Percentiles rank a stretch among this genome's conserved stretches.
Conservation (phyloP, 345 rosid genomes). For the Syzygium oleosum region DNA sequence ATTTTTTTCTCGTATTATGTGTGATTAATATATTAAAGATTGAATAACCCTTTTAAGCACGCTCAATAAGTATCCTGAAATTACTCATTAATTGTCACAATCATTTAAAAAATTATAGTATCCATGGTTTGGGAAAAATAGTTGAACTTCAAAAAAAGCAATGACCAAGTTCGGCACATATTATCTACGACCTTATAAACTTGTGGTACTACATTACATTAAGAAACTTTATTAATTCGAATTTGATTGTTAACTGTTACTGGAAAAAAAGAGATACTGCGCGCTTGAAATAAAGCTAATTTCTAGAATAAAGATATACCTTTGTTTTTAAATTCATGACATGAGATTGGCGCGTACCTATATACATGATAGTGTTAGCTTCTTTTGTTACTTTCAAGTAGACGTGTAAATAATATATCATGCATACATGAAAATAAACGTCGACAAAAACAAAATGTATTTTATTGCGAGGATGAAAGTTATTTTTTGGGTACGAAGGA, state of each 20-base stretch:
- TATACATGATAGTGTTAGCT: neutral
- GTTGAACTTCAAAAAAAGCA: too few species aligned
- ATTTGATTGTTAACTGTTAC: neutral
- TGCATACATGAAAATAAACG: neutral
- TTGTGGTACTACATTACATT: neutral
- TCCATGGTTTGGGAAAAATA: too few species aligned
- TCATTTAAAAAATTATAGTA: too few species aligned
- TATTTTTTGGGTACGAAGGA: constrained; percentile 1
- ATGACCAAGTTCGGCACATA: too few species aligned
- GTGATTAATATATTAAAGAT: too few species aligned
- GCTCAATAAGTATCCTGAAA: neutral
- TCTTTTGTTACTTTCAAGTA: neutral
- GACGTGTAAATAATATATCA: neutral
- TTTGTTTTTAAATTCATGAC: neutral
- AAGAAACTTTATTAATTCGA: neutral
- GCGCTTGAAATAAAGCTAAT: neutral
- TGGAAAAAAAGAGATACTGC: neutral
- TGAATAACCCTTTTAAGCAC: too few species aligned
- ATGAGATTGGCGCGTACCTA: neutral
- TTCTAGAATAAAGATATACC: neutral
- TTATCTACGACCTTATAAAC: neutral
- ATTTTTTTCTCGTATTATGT: too few species aligned
- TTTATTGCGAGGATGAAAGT: constrained; percentile 36
- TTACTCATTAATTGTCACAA: too few species aligned
- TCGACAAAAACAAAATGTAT: constrained; percentile 20